Percentiles rank a stretch among this genome's conserved stretches.
Evolutionary conservation across 1,139 yeast species (phyloP).

Genomic region (Pichia terricola): DNA sequence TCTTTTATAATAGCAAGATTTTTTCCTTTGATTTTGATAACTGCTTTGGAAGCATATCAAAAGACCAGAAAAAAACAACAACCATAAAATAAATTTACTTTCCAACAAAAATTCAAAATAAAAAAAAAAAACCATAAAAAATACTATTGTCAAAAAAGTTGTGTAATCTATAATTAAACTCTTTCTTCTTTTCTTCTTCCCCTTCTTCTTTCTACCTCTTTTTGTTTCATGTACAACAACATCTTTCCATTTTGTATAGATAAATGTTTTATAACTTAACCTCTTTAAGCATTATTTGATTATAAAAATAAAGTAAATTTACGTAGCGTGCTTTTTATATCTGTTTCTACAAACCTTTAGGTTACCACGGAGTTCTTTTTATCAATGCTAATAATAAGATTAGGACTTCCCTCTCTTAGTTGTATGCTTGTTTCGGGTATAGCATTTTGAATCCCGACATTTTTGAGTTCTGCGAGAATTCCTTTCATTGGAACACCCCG

Average conservation of each 20-base stretch:
- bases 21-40: not conserved
- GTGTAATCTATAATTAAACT: not conserved
- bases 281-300: no score
- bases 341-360: no score
- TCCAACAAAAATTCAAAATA: no score
- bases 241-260: no score
- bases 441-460: slow-evolving; percentile 28
- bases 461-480: slow-evolving; percentile 33
- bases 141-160: no score
- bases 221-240: not conserved
- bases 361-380: no score
- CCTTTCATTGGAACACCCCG: slow-evolving; percentile 41
- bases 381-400: slow-evolving; percentile 21
- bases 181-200: not conserved
- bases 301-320: no score
- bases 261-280: no score
- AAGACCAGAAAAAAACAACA: no score
- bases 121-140: no score
- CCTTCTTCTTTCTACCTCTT: not conserved
- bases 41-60: not conserved
- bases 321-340: no score
- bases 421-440: slow-evolving; percentile 27
- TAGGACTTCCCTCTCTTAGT: slow-evolving; percentile 22
- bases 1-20: not conserved
- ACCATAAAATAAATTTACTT: no score